These are phyloP conservation scores for Pseudogymnoascus sp. DNA, from an alignment of 2,329 filamentous ascomycete genomes.

Conservation along the genomic window DNA sequence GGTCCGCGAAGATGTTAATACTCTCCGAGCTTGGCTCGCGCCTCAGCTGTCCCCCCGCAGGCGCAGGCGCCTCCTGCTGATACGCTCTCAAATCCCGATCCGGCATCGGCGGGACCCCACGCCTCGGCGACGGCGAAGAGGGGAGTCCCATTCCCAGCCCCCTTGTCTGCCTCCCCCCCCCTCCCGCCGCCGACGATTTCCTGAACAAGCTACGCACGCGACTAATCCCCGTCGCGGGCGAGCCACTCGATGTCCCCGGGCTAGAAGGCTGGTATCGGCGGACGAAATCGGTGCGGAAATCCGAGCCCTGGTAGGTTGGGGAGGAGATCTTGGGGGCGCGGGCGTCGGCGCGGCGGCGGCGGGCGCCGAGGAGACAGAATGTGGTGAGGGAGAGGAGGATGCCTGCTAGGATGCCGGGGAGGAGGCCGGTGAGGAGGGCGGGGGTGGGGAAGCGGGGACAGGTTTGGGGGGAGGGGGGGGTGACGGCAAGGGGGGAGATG, in stretches of 20 bases:
- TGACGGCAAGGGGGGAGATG: slow-evolving; percentile 16
- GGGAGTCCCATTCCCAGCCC: not conserved
- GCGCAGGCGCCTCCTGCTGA: not conserved
- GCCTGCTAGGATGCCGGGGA: slow-evolving; percentile 40
- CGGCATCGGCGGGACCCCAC: not conserved
- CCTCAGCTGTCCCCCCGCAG: slow-evolving; percentile 22
- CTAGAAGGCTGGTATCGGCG: slow-evolving; percentile 27
- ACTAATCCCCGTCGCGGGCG: slow-evolving; percentile 15
- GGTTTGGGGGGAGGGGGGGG: slow-evolving; percentile 12
- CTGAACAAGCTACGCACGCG: slow-evolving; percentile 24
- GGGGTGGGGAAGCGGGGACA: slow-evolving; percentile 22
- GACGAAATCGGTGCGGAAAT: slow-evolving; percentile 46
- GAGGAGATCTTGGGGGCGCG: slow-evolving; percentile 45
- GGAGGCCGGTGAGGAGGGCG: slow-evolving; percentile 24
- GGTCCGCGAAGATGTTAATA: slow-evolving; percentile 47
- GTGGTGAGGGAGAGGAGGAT: slow-evolving; percentile 35
- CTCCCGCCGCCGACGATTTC: slow-evolving; percentile 14
- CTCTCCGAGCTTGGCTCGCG: slow-evolving; percentile 41
- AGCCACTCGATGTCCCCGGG: slow-evolving; percentile 15
- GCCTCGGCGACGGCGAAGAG: not conserved
- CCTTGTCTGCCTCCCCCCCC: not conserved
- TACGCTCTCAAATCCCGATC: not conserved
- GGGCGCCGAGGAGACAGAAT: slow-evolving; percentile 30
- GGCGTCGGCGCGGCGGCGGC: slow-evolving; percentile 18
- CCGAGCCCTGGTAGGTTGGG: slow-evolving; percentile 39